phyloP scores from a whole-genome alignment of 148 eudicot genomes.

The Nepenthes mirabilis region DNA sequence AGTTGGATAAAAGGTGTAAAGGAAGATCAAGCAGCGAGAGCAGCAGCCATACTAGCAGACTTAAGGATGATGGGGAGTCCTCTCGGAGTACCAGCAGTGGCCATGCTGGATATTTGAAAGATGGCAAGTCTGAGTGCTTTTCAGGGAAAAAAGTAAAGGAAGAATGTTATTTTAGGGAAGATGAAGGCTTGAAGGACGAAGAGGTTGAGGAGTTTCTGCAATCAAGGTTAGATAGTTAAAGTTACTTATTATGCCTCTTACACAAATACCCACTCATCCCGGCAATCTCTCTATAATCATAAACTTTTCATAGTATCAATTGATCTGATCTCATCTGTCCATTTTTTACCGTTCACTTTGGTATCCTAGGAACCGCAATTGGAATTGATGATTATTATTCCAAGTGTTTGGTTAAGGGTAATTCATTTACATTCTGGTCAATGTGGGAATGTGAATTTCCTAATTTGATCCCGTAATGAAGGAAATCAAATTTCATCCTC shows the following conservation, averaged over 20 bases:
- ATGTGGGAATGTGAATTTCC: too few species aligned
- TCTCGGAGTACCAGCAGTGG: constrained; percentile 24
- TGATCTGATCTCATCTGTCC: too few species aligned
- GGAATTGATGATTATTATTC: too few species aligned
- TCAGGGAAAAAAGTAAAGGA: constrained; percentile 34
- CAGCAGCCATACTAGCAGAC: constrained; percentile 20
- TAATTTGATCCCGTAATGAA: too few species aligned
- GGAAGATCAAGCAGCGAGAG: constrained; percentile 23
- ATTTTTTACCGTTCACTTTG: too few species aligned
- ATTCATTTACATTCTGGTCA: too few species aligned
- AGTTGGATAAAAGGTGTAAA: constrained; percentile 50
- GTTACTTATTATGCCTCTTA: not conserved
- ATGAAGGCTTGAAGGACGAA: constrained; percentile 59
- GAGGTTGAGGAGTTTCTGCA: constrained; percentile 73
- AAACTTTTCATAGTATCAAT: too few species aligned
- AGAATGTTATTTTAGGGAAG: constrained; percentile 24
- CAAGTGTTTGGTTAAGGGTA: too few species aligned
- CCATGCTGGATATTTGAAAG: constrained; percentile 14
- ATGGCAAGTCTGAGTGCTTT: constrained; percentile 20
- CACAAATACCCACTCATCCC: too few species aligned
- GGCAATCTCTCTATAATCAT: too few species aligned
- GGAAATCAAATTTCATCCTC: too few species aligned
- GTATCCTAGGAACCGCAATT: too few species aligned
- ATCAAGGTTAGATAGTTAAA: constrained; percentile 28
- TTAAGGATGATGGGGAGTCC: constrained; percentile 14